Base-by-base conservation (phyloP, 257 asterid genomes). In the Primulina eburnea region DNA sequence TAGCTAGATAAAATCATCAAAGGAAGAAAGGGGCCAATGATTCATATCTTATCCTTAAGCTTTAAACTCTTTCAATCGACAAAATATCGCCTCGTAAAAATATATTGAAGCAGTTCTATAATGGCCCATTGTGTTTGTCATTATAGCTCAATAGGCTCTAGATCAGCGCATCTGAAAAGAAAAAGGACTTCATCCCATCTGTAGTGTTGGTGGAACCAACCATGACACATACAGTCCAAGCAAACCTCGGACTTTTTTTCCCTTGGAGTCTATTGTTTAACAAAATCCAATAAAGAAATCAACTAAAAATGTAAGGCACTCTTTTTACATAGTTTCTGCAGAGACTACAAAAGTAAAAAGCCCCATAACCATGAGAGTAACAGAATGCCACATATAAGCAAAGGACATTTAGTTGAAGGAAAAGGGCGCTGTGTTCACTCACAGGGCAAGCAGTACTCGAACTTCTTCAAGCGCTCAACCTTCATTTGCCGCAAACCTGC, bases 371-470 rank as follows among this genome's bases (percentile, higher is more conserved):
- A 56, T 34, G 43, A 29, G 30, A 9, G 24, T 16, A 12, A 66
- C 29, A 62, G 56, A n/a, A 53, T 14, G 18, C 11, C 28, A 67
- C 50, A 55, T 14, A 71, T 30, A 30, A 17, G 73, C 21, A 74
- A 60, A 69, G 67, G 14, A 64, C 17, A 65, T 26, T 7, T 37
- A 56, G 33, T 60, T 34, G 47, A 60, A 21, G 68, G 32, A 32
- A 72, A 70, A 43, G 52, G 67, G 67, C 32, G 73, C 14, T 38
- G 71, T 32, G 56, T 52, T 62, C 62, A 84, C 96, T 83, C 81
- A 92, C 98, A 92, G 10, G 98, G 98, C 73, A 92, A 82, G 88
- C 98, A 92, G 74, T 92, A 92, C 79, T 89, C 94, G 30, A 92
- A 92, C 80, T 88, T 88, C 88, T 85, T 92, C 71, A 89, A 84